phyloP scores from a whole-genome alignment of 1,139 yeast species.

The Yamadazyma buinensis region DNA sequence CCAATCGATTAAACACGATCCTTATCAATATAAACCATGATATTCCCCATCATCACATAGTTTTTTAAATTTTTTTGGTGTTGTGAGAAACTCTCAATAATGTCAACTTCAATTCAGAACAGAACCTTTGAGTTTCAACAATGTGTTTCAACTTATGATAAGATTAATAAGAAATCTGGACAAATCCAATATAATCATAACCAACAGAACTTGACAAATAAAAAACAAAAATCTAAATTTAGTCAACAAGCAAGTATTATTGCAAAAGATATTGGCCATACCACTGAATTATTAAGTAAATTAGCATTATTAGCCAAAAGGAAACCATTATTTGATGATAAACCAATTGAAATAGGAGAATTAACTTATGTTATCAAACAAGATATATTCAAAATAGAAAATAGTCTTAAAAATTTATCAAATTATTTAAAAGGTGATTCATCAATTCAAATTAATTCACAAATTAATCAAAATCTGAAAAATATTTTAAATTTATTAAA shows the following conservation, averaged over 20 bases:
- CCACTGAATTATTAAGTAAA: slow-evolving; percentile 80
- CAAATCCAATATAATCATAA: slow-evolving; percentile 1
- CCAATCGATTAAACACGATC: too few relatives aligned
- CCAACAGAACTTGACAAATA: slow-evolving; percentile 12
- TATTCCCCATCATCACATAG: too few relatives aligned
- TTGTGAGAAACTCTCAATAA: not conserved
- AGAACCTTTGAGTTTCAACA: slow-evolving; percentile 84
- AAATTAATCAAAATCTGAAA: slow-evolving; percentile 68
- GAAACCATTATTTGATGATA: slow-evolving; percentile 92
- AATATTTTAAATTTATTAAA: slow-evolving; percentile 85
- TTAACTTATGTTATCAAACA: slow-evolving; percentile 90
- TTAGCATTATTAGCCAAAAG: slow-evolving; percentile 81
- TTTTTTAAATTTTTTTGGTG: too few relatives aligned
- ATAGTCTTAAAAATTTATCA: slow-evolving; percentile 66
- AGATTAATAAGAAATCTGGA: slow-evolving; percentile 43
- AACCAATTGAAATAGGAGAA: slow-evolving; percentile 91
- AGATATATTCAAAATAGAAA: slow-evolving; percentile 83
- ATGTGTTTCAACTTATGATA: slow-evolving; percentile 69
- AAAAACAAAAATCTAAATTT: slow-evolving; percentile 55
- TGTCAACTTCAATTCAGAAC: slow-evolving; percentile 49
- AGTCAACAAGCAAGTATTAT: slow-evolving; percentile 76
- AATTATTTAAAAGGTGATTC: slow-evolving; percentile 46
- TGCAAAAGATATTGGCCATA: slow-evolving; percentile 84
- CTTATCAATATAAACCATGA: too few relatives aligned
- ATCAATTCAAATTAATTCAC: slow-evolving; percentile 49